Percentiles rank a stretch among this genome's conserved stretches.
phyloP scores from a whole-genome alignment of 1,284 basidiomycete species.

The Takashimella koratensis region DNA sequence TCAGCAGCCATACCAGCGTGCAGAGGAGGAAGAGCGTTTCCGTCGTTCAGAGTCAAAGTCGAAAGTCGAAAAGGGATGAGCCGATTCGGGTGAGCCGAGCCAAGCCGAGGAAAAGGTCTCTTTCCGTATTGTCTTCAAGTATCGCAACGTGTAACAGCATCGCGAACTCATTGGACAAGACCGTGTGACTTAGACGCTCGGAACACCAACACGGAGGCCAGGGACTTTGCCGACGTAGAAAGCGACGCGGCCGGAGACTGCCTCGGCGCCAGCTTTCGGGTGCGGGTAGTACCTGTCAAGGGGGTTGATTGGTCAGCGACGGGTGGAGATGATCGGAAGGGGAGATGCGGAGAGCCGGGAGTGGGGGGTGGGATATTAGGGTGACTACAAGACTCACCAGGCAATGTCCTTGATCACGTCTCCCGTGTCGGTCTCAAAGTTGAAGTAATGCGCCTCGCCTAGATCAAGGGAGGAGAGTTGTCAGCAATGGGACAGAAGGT shows the following conservation, averaged over 20 bases:
- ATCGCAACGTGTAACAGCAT: too few species aligned
- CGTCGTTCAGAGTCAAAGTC: too few species aligned
- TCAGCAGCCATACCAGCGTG: too few species aligned
- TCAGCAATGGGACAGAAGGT: neutral
- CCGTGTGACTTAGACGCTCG: slow-evolving; percentile 28
- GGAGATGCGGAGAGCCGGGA: neutral
- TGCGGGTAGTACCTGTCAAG: slow-evolving; percentile 36
- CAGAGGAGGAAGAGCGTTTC: too few species aligned
- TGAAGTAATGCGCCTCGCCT: slow-evolving; percentile 41
- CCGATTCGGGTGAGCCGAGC: too few species aligned
- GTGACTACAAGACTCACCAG: slow-evolving; percentile 37
- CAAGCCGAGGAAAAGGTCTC: too few species aligned
- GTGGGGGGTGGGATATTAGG: neutral
- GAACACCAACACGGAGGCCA: slow-evolving; percentile 32
- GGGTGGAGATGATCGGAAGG: too few species aligned
- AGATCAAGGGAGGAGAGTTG: neutral
- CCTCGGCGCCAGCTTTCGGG: slow-evolving; percentile 35
- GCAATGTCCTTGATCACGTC: slow-evolving; percentile 40
- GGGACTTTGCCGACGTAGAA: slow-evolving; percentile 41
- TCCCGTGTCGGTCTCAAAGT: slow-evolving; percentile 35
- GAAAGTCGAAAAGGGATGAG: too few species aligned
- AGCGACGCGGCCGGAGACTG: slow-evolving; percentile 35
- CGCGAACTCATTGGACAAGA: too few species aligned
- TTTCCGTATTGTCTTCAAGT: too few species aligned
- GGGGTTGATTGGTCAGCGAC: neutral